These are phyloP conservation scores for Amborella trichopoda DNA, from an alignment of 164 flowering plant genomes.

Conservation along the genomic window DNA sequence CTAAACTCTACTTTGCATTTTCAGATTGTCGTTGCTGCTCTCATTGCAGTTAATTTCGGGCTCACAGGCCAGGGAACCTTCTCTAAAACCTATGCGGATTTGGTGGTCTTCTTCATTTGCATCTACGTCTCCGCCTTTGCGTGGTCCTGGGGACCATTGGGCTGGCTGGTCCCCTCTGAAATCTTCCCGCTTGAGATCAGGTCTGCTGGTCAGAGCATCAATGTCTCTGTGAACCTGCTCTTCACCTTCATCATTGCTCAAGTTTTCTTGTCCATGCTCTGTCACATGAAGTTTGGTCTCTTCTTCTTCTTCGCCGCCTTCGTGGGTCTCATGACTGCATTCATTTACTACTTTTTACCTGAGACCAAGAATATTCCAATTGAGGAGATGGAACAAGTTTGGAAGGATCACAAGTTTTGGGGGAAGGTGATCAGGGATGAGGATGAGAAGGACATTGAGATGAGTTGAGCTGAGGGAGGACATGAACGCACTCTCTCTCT, in stretches of 20 bases:
- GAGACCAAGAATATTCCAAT: background rate
- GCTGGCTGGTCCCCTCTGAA: constrained; percentile 22
- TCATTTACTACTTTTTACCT: constrained; percentile 8
- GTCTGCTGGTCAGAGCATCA: constrained; percentile 18
- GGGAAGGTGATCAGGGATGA: background rate
- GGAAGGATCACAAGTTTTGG: background rate
- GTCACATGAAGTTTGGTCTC: constrained; percentile 17
- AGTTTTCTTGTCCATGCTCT: constrained; percentile 16
- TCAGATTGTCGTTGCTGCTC: constrained; percentile 11
- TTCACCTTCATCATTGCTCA: constrained; percentile 20
- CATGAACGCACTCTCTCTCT: too few relatives aligned
- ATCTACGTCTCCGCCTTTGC: constrained; percentile 17
- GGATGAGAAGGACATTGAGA: background rate
- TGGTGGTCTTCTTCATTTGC: constrained; percentile 9
- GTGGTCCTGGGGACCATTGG: constrained; percentile 22
- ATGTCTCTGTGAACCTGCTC: constrained; percentile 11
- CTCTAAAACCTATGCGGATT: constrained; percentile 6
- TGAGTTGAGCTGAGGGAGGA: too few relatives aligned
- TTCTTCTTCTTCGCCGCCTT: constrained; percentile 28
- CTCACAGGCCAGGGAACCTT: constrained; percentile 8
- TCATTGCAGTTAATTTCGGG: constrained; percentile 14
- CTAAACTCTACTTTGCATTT: too few relatives aligned
- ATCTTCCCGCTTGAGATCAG: too few relatives aligned
- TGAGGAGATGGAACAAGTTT: background rate
- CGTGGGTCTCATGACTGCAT: constrained; percentile 19